A percentile compares a stretch with the other conserved stretches of the same genome.
Conservation (phyloP, 2,329 filamentous ascomycete species). For the Fusarium tuaranense region DNA sequence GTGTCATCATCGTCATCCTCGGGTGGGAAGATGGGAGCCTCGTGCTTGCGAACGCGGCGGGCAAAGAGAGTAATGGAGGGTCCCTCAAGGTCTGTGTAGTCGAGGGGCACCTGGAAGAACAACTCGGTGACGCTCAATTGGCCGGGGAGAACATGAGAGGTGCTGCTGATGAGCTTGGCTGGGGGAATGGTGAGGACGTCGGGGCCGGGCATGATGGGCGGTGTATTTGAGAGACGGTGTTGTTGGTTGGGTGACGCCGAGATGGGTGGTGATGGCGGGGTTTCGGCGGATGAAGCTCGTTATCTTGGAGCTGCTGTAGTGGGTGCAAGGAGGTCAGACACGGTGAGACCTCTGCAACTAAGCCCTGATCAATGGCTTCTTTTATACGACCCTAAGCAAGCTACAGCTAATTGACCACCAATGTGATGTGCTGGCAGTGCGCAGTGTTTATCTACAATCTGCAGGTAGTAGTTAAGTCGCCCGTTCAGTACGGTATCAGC, state of each 20-base stretch:
- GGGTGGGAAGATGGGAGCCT: conserved; percentile 67
- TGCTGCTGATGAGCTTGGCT: conserved; percentile 56
- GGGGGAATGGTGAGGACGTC: conserved; percentile 46
- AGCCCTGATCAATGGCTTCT: not conserved
- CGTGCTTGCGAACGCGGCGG: conserved; percentile 76
- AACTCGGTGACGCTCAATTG: conserved; percentile 82
- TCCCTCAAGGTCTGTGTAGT: conserved; percentile 73
- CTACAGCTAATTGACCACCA: not conserved
- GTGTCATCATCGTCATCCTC: conserved; percentile 42
- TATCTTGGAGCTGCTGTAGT: not conserved
- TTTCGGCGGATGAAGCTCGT: conserved; percentile 1
- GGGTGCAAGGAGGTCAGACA: not conserved
- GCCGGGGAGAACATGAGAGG: conserved; percentile 63
- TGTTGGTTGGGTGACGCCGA: not conserved
- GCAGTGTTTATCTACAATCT: not conserved
- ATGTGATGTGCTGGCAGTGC: not conserved
- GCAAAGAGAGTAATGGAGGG: conserved; percentile 81
- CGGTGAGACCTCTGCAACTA: not conserved
- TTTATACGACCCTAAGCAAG: not conserved
- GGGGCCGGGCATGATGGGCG: conserved; percentile 22
- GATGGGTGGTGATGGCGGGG: conserved; percentile 30
- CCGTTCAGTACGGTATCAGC: not conserved
- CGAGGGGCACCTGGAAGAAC: conserved; percentile 87
- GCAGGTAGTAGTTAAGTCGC: not conserved
- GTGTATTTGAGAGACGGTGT: conserved; percentile 7